Evolutionary conservation across 2,329 filamentous ascomycete species (phyloP), one percentile per base, ranked within the genome.

Genomic region (Fonsecaea monophora): DNA sequence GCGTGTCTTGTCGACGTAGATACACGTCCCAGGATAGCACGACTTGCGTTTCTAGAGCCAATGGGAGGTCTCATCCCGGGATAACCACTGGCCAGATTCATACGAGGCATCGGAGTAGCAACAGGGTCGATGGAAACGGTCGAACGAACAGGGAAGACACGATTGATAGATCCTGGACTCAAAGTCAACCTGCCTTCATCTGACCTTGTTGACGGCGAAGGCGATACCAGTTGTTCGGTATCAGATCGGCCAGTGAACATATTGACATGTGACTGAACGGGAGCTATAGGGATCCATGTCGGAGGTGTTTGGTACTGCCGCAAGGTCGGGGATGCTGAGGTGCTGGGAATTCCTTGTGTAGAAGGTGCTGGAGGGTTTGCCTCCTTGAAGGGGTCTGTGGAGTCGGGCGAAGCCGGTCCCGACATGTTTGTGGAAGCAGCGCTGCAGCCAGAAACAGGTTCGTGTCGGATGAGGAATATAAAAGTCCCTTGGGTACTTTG

Each of bases 61-160:
- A 59, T n/a, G n/a, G 55, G 13, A 21, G 60, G 42, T 25, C 48
- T 53, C 38, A 72, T 50, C 4, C 62, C 66, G 1, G 70, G 70
- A 63, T 67, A 73, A 21, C 62, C 66, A 63, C 38, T 37, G 40
- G 48, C 59, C 53, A 63, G 42, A 45, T 21, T 66, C 12, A 30
- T 53, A 34, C 65, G 60, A 10, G 63, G 55, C 64, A 71, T 54
- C 3, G 70, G 69, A 18, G 79, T 82, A 1, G 80, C 78, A 10
- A 77, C 78, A 6, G 86, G 86, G 71, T 91, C 88, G 48, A 94
- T 86, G 6, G 87, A 91, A 30, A 94, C 83, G 53, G 92, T 89
- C n/a, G 90, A 93, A 57, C 90, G 87, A 37, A 94, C 90, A n/a
- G 91, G 91, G 64, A 91, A 94, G 4, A 94, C 90, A 62, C 90